These are phyloP conservation scores for Tardiomyces depauwii DNA, from an alignment of 1,139 yeast genomes.

Conservation along the genomic window DNA sequence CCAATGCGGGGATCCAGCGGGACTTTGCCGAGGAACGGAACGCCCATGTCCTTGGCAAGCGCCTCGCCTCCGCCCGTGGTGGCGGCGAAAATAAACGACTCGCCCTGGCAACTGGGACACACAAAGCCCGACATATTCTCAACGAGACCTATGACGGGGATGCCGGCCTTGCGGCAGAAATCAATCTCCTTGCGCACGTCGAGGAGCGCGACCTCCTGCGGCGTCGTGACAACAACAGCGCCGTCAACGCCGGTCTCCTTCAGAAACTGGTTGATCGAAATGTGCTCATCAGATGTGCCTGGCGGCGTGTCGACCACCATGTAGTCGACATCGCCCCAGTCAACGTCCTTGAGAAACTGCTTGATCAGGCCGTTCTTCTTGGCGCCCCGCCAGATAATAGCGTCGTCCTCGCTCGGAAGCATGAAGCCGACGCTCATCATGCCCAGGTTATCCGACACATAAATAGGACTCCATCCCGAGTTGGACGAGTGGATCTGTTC, in stretches of 20 bases:
- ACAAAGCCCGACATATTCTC: slow-evolving; percentile 99
- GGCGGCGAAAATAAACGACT: slow-evolving; percentile 82
- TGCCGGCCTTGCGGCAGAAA: slow-evolving; percentile 84
- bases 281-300: slow-evolving; percentile 95
- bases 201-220: slow-evolving; percentile 90
- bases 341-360: slow-evolving; percentile 88
- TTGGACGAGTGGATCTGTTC: slow-evolving; percentile 83
- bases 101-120: slow-evolving; percentile 87
- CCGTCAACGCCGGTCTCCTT: slow-evolving; percentile 92
- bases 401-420: slow-evolving; percentile 90
- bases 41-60: slow-evolving; percentile 63
- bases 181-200: slow-evolving; percentile 96
- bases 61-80: slow-evolving; percentile 95
- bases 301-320: slow-evolving; percentile 95
- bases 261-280: slow-evolving; percentile 78
- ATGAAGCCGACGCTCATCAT: slow-evolving; percentile 93
- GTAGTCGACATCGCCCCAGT: slow-evolving; percentile 92
- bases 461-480: slow-evolving; percentile 95
- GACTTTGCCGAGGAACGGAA: slow-evolving; percentile 79
- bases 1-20: slow-evolving; percentile 97
- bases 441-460: slow-evolving; percentile 88
- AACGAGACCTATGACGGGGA: slow-evolving; percentile 76
- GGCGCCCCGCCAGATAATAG: slow-evolving; percentile 95
- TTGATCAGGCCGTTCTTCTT: slow-evolving; percentile 90
- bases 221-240: slow-evolving; percentile 90